phyloP scores from a whole-genome alignment of 306 rosid species.

The Ormosia emarginata region DNA sequence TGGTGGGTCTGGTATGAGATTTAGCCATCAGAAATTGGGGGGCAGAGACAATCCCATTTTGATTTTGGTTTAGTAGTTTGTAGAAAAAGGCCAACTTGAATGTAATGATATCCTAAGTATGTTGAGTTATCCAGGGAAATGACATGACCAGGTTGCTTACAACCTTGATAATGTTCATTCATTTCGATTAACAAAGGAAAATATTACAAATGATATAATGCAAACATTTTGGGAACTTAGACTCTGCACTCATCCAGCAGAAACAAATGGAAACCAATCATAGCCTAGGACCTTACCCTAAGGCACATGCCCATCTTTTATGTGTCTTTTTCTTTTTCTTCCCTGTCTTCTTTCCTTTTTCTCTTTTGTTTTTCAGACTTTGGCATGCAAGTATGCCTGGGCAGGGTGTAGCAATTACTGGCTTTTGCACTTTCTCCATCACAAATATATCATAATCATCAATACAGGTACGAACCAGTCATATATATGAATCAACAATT shows the following conservation, averaged over 20 bases:
- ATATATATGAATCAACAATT: not conserved
- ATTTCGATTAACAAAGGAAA: not conserved
- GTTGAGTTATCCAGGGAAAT: not conserved
- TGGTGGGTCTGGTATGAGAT: slow-evolving; percentile 30
- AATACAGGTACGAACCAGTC: not conserved
- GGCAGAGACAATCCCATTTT: slow-evolving; percentile 28
- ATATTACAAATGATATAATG: slow-evolving; percentile 6
- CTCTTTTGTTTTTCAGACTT: not conserved
- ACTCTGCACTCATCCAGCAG: not conserved
- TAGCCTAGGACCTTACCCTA: slow-evolving; percentile 20
- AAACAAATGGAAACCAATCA: slow-evolving; percentile 22
- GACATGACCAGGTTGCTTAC: slow-evolving; percentile 20
- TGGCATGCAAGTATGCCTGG: slow-evolving; percentile 9
- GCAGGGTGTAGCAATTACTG: slow-evolving; percentile 10
- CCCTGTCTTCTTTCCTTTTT: not conserved
- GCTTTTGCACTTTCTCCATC: slow-evolving; percentile 11
- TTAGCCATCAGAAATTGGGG: slow-evolving; percentile 12
- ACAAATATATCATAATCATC: not conserved
- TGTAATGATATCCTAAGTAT: not conserved
- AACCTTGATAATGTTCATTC: slow-evolving; percentile 8
- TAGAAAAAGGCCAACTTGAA: slow-evolving; percentile 12
- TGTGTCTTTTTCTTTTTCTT: not conserved
- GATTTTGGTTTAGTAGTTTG: slow-evolving; percentile 10
- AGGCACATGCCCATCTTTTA: slow-evolving; percentile 23
- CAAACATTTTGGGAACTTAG: slow-evolving; percentile 5